Evolutionary conservation across 805 yeast genomes (phyloP), one percentile per base, ranked within the genome.

Genomic region (Metschnikowia koreensis): DNA sequence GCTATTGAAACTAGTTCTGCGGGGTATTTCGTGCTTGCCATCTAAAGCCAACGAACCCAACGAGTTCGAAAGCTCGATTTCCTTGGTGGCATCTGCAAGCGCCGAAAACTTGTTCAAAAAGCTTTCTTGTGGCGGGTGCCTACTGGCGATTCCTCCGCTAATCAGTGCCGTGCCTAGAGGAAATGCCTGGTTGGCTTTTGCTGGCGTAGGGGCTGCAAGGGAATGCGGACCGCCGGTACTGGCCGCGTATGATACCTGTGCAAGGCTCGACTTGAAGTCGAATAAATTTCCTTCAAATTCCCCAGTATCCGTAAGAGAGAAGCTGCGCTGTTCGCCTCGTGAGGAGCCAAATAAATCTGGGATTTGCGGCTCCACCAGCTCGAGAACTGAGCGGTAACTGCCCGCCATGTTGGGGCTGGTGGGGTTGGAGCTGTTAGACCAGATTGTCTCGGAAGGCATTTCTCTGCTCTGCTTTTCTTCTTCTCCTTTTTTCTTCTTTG

Each of bases 71-170:
- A 77, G 58, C 58, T 84, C 89, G 42, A 83, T 73, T 57, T 84
- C 90, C 60, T 86, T 73, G 0, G 90, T 84, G 44, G 86, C 85
- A 51, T 84, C 89, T 7, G 87, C 85, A 15, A 84, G 85, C 1
- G 82, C 71, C 7, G 85, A 73, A 60, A 84, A 84, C 66, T 83
- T 83, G 55, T 81, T 84, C 55, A 84, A 68, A 60, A 84, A 84
- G 45, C 80, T 72, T 16, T 72, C 77, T 49, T 69, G 75, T 29
- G 75, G 76, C 1, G 78, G 79, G 45, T 74, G 79, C 53, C 79
- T 67, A 51, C 66, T 71, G 36, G 79, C 76, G 40, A 76, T 75
- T 8, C 82, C 83, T 15, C 83, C 84, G 48, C 82, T 76, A 37
- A 84, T 80, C 1, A 87, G 81, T 8, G 87, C 86, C 8, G 88